Percentiles rank a stretch among this genome's conserved stretches.
These are phyloP conservation scores for Sugiyamaella qingdaonensis DNA, from an alignment of 805 yeast genomes.

Conservation along the genomic window DNA sequence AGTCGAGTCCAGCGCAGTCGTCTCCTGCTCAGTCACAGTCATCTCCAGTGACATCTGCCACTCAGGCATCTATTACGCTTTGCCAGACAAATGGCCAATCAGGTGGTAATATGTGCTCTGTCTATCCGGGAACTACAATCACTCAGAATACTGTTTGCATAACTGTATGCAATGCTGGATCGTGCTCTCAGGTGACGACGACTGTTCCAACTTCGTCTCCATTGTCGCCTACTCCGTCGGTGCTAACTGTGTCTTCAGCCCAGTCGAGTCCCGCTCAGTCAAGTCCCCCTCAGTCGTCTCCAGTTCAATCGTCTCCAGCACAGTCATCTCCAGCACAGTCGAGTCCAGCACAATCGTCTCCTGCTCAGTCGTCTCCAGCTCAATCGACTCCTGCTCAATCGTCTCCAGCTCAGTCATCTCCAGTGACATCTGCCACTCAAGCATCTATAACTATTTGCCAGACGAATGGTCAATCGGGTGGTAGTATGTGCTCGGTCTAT, in stretches of 20 bases:
- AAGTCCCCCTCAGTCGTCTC: background rate
- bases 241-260: background rate
- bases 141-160: conserved; percentile 44
- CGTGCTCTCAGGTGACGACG: conserved; percentile 62
- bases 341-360: conserved; percentile 61
- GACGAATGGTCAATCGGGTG: conserved; percentile 56
- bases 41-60: conserved; percentile 68
- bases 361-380: conserved; percentile 49
- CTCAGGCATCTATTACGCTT: conserved; percentile 59
- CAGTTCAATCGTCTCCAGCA: conserved; percentile 42
- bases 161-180: conserved; percentile 78
- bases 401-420: conserved; percentile 67
- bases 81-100: conserved; percentile 70
- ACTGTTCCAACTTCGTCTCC: conserved; percentile 3
- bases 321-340: conserved; percentile 1
- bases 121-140: conserved; percentile 4
- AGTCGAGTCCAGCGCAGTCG: background rate
- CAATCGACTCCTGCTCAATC: conserved; percentile 51
- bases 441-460: conserved; percentile 76
- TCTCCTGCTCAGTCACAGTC: conserved; percentile 68
- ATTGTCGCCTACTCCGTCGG: background rate
- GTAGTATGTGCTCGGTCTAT: background rate
- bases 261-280: background rate
- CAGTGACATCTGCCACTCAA: conserved; percentile 55
- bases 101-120: background rate